Evolutionary conservation across 345 rosid genomes (phyloP).

Genomic region (Mangifera indica): DNA sequence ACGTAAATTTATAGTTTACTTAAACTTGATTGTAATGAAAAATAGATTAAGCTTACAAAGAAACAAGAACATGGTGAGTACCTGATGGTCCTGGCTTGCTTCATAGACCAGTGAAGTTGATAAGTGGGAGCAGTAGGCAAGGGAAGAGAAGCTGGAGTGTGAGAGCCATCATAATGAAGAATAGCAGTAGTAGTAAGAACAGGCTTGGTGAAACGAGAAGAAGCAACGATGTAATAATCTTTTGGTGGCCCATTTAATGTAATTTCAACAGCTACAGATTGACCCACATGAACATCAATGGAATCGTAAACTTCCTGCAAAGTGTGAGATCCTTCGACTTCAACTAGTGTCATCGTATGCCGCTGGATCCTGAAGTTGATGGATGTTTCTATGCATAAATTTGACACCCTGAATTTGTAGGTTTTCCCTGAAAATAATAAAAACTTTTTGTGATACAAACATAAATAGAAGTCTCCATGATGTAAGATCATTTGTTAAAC

Average conservation of each 20-base stretch:
- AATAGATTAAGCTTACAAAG: too few species aligned
- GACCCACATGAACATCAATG: slow-evolving; percentile 81
- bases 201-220: slow-evolving; percentile 67
- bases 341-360: slow-evolving; percentile 63
- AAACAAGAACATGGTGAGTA: not conserved
- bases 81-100: slow-evolving; percentile 93
- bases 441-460: too few species aligned
- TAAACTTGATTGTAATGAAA: too few species aligned
- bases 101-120: slow-evolving; percentile 58
- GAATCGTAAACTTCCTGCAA: slow-evolving; percentile 63
- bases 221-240: slow-evolving; percentile 71
- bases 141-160: slow-evolving; percentile 43
- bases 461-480: too few species aligned
- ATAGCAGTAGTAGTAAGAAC: slow-evolving; percentile 52
- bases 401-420: slow-evolving; percentile 68
- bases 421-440: slow-evolving; percentile 56
- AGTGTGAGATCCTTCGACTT: slow-evolving; percentile 88
- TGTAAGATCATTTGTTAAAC: too few species aligned
- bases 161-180: slow-evolving; percentile 70
- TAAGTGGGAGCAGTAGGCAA: slow-evolving; percentile 68
- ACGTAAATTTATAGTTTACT: too few species aligned
- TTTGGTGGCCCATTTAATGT: slow-evolving; percentile 40
- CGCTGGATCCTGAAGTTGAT: slow-evolving; percentile 84
- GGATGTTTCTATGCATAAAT: slow-evolving; percentile 68
- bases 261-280: slow-evolving; percentile 59